Evolutionary conservation across 31 red algal genomes (phyloP), one percentile per base, ranked within the genome.

Genomic region (Endocladia muricata): DNA sequence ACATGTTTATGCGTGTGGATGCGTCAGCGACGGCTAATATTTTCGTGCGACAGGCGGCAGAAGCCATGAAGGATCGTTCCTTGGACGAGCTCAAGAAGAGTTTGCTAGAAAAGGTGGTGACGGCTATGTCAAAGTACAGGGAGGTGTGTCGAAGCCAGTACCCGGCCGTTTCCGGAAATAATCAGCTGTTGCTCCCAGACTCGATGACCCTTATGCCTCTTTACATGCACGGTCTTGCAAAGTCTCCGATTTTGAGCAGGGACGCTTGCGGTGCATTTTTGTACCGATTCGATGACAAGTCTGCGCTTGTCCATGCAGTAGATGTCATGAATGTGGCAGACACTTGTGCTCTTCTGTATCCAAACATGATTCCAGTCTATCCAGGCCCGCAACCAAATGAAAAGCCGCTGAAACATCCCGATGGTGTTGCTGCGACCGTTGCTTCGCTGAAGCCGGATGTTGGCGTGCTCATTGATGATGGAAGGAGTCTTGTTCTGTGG

Each of bases 211-310:
- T 94, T 13, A 58, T 94, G 54, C 96, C 96, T 9, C 67, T 98
- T 38, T 92, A 88, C 57, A 79, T 90, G 74, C 86, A 94, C 22
- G 96, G 96, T 54, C 59, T 98, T 29, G 38, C 89, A 28, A 77
- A 85, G 43, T 84, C 76, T 1, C 69, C 81, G 4, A 49, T 94
- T 41, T 60, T 98, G 39, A 86, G 82, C 67, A 73, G 91, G 6
- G 96, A 98, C 58, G 74, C 88, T 0, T 74, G 73, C 39, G 82
- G 76, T 17, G 91, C 88, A 39, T 88, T 92, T 43, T 65, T 82
- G 47, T 83, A 94, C 56, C 78, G 79, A 2, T 82, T 92, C 60
- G 96, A 98, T 68, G 91, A 94, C 72, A 98, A 98, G 67, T 40
- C 88, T 60, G 82, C 84, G 37, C 77, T 98, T 21, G 48, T 88